A percentile compares a stretch with the other conserved stretches of the same genome.
Evolutionary conservation across 1,139 yeast species (phyloP).

Genomic region (Yamadazyma taylorii): DNA sequence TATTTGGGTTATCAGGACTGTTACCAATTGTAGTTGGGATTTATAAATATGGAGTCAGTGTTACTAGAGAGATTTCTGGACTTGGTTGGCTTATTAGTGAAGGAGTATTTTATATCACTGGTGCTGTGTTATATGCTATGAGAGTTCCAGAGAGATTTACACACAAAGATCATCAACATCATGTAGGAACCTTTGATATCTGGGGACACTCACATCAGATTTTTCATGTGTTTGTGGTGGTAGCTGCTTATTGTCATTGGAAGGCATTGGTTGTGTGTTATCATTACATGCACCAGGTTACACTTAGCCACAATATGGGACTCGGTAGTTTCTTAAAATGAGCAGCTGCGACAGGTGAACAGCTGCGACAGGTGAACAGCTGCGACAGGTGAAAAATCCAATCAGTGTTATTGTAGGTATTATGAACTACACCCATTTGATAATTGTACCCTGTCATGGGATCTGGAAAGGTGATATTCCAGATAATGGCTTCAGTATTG

Average conservation of each 20-base stretch:
- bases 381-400: constrained; percentile 1
- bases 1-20: constrained; percentile 78
- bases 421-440: constrained; percentile 24
- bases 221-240: constrained; percentile 78
- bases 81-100: constrained; percentile 65
- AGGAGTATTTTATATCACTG: constrained; percentile 71
- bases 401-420: not conserved
- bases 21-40: constrained; percentile 65
- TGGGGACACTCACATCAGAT: constrained; percentile 88
- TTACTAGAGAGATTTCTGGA: constrained; percentile 52
- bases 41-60: constrained; percentile 30
- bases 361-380: too few species aligned
- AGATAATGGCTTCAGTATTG: constrained; percentile 37
- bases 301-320: not conserved
- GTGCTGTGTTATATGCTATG: constrained; percentile 77
- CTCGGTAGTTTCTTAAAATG: too few species aligned
- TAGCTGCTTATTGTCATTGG: constrained; percentile 80
- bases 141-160: constrained; percentile 73
- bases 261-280: constrained; percentile 64
- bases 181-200: constrained; percentile 53
- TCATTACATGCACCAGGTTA: constrained; percentile 42
- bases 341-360: too few species aligned
- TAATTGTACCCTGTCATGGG: constrained; percentile 70
- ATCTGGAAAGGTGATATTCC: constrained; percentile 60
- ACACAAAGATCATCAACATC: constrained; percentile 50